Conservation (phyloP, 805 yeast species). For the Saccharomycopsis sp. region DNA sequence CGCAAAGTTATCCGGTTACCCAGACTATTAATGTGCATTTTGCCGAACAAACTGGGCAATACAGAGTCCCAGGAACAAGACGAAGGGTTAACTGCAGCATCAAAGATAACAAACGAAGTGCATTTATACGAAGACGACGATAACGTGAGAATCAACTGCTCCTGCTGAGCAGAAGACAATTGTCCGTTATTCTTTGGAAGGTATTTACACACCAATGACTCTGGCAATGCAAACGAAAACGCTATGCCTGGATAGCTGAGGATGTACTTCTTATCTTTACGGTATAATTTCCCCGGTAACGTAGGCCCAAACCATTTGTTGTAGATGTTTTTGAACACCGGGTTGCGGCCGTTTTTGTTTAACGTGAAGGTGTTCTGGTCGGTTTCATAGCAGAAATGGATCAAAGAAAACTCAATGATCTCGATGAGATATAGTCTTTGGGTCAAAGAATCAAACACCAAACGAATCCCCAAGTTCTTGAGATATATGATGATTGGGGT, state of each 20-base stretch:
- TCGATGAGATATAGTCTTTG: slow-evolving; percentile 15
- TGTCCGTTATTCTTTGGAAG: neutral
- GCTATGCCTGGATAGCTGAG: slow-evolving; percentile 48
- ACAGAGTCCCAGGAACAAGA: neutral
- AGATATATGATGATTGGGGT: slow-evolving; percentile 16
- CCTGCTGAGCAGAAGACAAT: neutral
- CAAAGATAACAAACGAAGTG: slow-evolving; percentile 1
- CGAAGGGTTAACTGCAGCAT: neutral
- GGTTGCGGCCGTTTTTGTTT: slow-evolving; percentile 8
- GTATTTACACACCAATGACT: neutral
- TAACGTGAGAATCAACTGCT: slow-evolving; percentile 4
- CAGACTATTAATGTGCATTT: neutral
- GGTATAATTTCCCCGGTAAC: slow-evolving; percentile 40
- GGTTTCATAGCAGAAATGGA: slow-evolving; percentile 9
- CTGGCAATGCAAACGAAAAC: slow-evolving; percentile 25
- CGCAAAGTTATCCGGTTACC: neutral
- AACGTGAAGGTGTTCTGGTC: neutral
- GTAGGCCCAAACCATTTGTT: slow-evolving; percentile 54
- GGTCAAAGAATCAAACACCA: slow-evolving; percentile 15
- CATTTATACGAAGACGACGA: slow-evolving; percentile 2
- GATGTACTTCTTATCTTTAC: slow-evolving; percentile 29
- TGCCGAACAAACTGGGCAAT: neutral
- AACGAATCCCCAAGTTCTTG: slow-evolving; percentile 14
- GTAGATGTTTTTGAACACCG: slow-evolving; percentile 37
- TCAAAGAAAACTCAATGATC: slow-evolving; percentile 12